A percentile compares a stretch with the other conserved stretches of the same genome.
Evolutionary conservation across 2,329 filamentous ascomycete genomes (phyloP).

Genomic region (Diaporthe caulivora): DNA sequence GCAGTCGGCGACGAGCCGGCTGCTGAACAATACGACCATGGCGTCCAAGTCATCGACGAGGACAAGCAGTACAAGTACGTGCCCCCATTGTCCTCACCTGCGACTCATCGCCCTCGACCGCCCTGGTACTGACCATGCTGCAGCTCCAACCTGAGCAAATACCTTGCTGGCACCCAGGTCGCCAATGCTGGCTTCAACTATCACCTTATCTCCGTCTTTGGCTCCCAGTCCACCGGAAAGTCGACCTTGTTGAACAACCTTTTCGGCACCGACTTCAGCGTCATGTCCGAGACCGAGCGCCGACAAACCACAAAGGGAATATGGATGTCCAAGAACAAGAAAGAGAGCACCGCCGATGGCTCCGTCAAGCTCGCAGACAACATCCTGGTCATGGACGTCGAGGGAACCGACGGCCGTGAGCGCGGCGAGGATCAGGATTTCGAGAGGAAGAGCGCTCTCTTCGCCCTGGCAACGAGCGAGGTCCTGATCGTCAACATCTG

Average conservation of each 20-base stretch:
- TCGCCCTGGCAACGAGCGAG: conserved; percentile 96
- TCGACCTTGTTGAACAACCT: conserved; percentile 96
- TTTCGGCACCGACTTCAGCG: conserved; percentile 95
- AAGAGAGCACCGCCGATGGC: conserved; percentile 57
- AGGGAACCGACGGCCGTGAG: conserved; percentile 96
- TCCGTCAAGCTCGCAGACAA: conserved; percentile 88
- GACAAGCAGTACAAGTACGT: conserved; percentile 96
- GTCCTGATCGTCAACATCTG: conserved; percentile 99
- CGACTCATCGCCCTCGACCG: conserved; percentile 28
- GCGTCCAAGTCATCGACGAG: conserved; percentile 96
- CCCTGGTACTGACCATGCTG: conserved; percentile 38
- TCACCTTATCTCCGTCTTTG: conserved; percentile 98
- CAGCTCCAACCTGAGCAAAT: conserved; percentile 83
- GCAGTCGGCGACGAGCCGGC: conserved; percentile 75
- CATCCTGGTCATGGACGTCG: conserved; percentile 99
- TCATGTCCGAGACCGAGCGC: conserved; percentile 95
- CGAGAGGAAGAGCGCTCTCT: conserved; percentile 96
- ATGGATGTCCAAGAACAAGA: conserved; percentile 99
- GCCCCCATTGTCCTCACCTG: conserved; percentile 37
- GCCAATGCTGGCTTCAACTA: conserved; percentile 97
- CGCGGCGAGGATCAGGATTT: conserved; percentile 98
- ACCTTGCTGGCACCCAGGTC: conserved; percentile 83
- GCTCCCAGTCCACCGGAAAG: conserved; percentile 98
- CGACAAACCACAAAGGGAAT: conserved; percentile 99
- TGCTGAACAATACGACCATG: conserved; percentile 84